Evolutionary conservation across 2,329 filamentous ascomycete species (phyloP), one percentile per base, ranked within the genome.

Genomic region (Tolypocladium ovalisporum): DNA sequence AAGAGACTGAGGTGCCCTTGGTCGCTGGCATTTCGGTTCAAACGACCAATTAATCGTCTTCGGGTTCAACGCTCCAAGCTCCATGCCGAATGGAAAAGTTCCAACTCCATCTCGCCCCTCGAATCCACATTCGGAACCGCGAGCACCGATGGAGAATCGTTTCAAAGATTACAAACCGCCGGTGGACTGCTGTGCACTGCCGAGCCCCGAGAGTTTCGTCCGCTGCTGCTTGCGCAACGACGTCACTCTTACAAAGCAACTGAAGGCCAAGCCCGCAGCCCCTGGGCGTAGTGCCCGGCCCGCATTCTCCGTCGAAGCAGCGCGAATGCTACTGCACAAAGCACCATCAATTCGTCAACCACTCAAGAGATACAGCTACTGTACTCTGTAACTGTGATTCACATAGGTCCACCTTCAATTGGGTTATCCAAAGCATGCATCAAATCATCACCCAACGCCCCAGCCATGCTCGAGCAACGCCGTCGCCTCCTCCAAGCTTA

Each of bases 401-500:
- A n/a, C n/a, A n/a, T 40, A 40, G 1, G 27, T 2, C 8, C 15
- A 5, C 2, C 17, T 34, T 9, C 4, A 10, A 12, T 36, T n/a
- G 13, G 2, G 7, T 29, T 47, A 22, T 36, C 24, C 49, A 36
- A 15, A 34, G 17, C 40, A 35, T 56, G 22, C 29, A 53, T 19
- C 32, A 10, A 54, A 6, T 4, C 54, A 58, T 70, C 75, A 77
- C 62, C 74, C 72, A 29, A 90, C 84, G 0, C 89, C 89, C 87
- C 87, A 95, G 7, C 85, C 87, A 59, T 87, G 69, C 63, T 83
- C 84, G 55, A 96, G 72, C 61, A 96, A 71, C 17, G 78, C 80
- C 8, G 88, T 85, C 8, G 89, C 87, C 68, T 93, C 89, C 73
- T 97, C 92, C 8, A 96, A 75, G 61, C 84, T 86, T 67, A 96